Percentiles rank a stretch among this genome's conserved stretches.
Conservation (phyloP, 148 eudicot genomes). For the Rhododendron molle region DNA sequence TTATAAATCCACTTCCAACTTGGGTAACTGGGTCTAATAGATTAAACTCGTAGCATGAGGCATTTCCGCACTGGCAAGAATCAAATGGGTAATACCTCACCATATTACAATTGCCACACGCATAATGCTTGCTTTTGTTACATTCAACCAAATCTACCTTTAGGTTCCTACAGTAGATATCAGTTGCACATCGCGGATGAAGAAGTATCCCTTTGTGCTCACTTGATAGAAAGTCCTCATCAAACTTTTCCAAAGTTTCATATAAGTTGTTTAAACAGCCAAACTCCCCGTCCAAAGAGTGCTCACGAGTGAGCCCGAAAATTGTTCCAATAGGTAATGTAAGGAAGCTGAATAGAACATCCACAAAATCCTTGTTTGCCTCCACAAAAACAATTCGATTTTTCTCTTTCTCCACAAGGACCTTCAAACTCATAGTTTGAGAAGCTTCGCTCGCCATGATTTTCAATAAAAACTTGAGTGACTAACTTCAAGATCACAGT, state of each 20-base stretch:
- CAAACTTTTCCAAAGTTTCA: constrained; percentile 7
- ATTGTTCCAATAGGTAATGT: constrained; percentile 7
- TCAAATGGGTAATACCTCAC: not conserved
- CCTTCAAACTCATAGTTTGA: constrained; percentile 4
- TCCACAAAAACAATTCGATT: constrained; percentile 7
- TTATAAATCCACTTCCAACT: not conserved
- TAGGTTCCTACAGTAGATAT: constrained; percentile 3
- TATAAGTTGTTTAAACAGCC: constrained; percentile 13
- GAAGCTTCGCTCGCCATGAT: not conserved
- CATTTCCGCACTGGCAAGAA: not conserved
- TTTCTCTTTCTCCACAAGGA: constrained; percentile 14
- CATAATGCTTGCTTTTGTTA: not conserved
- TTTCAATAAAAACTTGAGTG: not conserved
- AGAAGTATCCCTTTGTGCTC: constrained; percentile 3
- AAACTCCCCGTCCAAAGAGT: not conserved
- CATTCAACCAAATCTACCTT: constrained; percentile 3
- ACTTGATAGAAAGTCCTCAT: not conserved
- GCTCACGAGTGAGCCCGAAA: not conserved
- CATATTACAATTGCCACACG: accelerated
- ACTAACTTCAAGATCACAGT: not conserved
- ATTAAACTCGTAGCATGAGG: accelerated
- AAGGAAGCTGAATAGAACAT: constrained; percentile 12
- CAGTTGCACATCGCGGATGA: constrained; percentile 12
- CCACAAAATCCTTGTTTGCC: constrained; percentile 14
- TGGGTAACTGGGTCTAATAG: not conserved